Conservation (phyloP, 1,139 yeast species). For the Yamadazyma taylorii region DNA sequence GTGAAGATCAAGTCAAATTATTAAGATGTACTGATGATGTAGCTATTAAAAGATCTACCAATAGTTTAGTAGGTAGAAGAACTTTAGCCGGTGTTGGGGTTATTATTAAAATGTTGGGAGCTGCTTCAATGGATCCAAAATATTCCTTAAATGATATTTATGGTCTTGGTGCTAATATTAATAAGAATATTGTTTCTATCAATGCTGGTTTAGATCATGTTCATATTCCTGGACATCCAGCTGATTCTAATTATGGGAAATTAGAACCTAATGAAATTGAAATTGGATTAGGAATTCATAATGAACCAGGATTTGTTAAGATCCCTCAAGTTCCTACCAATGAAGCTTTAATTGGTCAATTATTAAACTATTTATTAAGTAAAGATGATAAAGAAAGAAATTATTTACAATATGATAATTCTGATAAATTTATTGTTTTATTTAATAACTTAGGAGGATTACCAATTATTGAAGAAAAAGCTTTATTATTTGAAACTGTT, state of each 20-base stretch:
- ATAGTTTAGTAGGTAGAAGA: constrained; percentile 49
- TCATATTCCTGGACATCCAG: constrained; percentile 48
- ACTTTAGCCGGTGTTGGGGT: constrained; percentile 49
- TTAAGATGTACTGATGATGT: constrained; percentile 44
- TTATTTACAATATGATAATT: constrained; percentile 37
- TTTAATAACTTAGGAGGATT: constrained; percentile 56
- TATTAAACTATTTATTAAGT: constrained; percentile 39
- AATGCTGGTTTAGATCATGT: constrained; percentile 55
- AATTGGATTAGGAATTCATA: constrained; percentile 55
- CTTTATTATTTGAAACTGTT: constrained; percentile 20
- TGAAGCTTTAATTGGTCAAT: constrained; percentile 36
- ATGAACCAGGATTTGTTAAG: constrained; percentile 51
- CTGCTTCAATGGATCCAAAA: constrained; percentile 36
- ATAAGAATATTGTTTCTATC: constrained; percentile 43
- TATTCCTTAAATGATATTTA: constrained; percentile 34
- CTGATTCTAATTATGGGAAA: constrained; percentile 29
- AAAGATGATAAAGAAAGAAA: constrained; percentile 40
- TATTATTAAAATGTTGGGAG: constrained; percentile 47
- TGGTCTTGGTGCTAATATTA: constrained; percentile 36
- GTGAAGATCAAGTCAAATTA: constrained; percentile 20
- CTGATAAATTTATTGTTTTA: constrained; percentile 41
- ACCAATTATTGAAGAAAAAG: constrained; percentile 44
- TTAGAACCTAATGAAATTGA: constrained; percentile 40
- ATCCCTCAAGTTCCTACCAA: constrained; percentile 41
- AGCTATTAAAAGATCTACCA: constrained; percentile 44